Evolutionary conservation across 164 flowering plant genomes (phyloP), one percentile per base, ranked within the genome.

Genomic region (Vitis riparia): DNA sequence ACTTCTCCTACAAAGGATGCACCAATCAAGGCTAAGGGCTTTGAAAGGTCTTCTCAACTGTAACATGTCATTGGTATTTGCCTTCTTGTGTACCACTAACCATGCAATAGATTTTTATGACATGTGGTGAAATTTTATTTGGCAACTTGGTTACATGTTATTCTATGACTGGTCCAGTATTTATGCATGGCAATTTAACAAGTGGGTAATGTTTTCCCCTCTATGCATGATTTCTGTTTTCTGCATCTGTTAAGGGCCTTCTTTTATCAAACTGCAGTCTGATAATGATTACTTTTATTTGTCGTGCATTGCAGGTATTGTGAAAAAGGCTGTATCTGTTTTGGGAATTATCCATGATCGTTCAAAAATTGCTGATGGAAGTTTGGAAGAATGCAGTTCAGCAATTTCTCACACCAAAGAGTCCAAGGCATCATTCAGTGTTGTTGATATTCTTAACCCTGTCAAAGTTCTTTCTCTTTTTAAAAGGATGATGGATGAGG

Each of bases 401-500:
- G 92, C 92, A 51, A 68, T 88, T 56, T 82, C 90, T 69, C 86
- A 83, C 71, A 72, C 77, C 62, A 88, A 78, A 76, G 86, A 80
- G 69, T 70, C 79, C 17, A 87, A 68, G 72, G 80, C 80, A 68
- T 63, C 84, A 23, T 49, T 84, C 19, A 73, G 52, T 63, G 11
- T 68, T 23, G 71, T 72, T 76, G 59, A 79, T 65, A 68, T 79
- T 69, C 77, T 96, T 51, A 86, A 83, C 68, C 91, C 98, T 60
- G 74, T 69, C 50, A 69, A 58, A 59, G 93, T 88, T 64, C 84
- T 89, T 47, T 66, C 68, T 47, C 92, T 96, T 60, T 91, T 93
- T 70, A 84, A 75, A 75, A 88, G 78, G 78, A 90, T 96, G 86
- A 50, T 55, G 55, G 91, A 93, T 81, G 89, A 88, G 99, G 98